Percentiles rank a stretch among this genome's conserved stretches.
phyloP scores from a whole-genome alignment of 2,329 filamentous ascomycete genomes.

The Cytospora chrysosperma region DNA sequence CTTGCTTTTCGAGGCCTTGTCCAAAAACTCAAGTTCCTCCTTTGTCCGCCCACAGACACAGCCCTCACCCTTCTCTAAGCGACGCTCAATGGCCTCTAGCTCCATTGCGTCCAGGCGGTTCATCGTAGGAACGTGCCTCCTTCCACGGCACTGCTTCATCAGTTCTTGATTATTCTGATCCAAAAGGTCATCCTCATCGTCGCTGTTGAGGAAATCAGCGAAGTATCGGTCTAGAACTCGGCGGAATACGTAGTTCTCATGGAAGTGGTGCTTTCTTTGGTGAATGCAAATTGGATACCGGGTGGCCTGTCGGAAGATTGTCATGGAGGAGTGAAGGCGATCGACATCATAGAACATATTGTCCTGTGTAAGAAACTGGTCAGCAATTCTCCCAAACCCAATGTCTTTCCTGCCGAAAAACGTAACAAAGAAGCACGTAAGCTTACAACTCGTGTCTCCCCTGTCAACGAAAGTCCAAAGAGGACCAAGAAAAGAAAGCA shows the following conservation, averaged over 20 bases:
- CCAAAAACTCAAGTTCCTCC: not conserved
- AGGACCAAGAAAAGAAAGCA: not conserved
- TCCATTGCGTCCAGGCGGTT: not conserved
- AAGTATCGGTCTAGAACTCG: conserved; percentile 10
- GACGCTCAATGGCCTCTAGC: not conserved
- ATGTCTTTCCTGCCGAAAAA: not conserved
- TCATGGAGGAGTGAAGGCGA: conserved; percentile 19
- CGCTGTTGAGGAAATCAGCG: not conserved
- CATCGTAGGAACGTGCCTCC: conserved; percentile 6
- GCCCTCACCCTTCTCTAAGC: not conserved
- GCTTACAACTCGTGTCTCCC: not conserved
- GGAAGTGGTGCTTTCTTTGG: not conserved
- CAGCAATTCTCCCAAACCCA: not conserved
- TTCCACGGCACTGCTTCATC: not conserved
- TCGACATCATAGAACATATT: conserved; percentile 7
- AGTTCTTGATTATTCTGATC: not conserved
- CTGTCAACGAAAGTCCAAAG: not conserved
- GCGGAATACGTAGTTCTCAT: conserved; percentile 1
- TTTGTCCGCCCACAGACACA: not conserved
- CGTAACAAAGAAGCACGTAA: not conserved
- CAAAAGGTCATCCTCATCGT: not conserved
- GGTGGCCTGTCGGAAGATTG: conserved; percentile 15
- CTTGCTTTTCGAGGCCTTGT: conserved; percentile 5
- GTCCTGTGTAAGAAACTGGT: not conserved
- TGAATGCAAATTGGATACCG: conserved; percentile 16